Evolutionary conservation across 2,329 filamentous ascomycete genomes (phyloP), one percentile per base, ranked within the genome.

Genomic region (Colletotrichum sp.): DNA sequence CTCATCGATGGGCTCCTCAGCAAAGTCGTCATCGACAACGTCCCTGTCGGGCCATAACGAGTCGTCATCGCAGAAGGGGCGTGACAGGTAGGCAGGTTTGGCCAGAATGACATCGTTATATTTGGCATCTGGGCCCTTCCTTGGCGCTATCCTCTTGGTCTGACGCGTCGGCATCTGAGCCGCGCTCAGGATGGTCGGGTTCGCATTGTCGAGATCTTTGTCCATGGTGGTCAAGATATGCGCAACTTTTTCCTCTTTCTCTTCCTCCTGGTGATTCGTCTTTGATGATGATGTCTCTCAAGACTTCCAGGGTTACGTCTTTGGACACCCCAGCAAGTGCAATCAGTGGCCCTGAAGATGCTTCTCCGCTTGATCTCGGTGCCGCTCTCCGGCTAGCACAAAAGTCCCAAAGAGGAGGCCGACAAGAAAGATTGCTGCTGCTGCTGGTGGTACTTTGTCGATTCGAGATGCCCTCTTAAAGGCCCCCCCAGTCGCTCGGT

Each of bases 121-220:
- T 77, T 85, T 87, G 26, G 86, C 86, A 74, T 89, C 88, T 13
- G 87, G 85, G 2, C 86, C 87, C 43, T 81, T 85, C 77, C 87
- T 89, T 59, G 87, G 86, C 75, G 86, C 84, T 36, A 84, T 84
- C 78, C 87, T 87, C 79, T 86, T 87, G 80, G 90, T 87, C 80
- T 90, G 88, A 79, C 96, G 93, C 34, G 95, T 97, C 60, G 97
- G 96, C 67, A 99, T 92, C 86, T 99, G 95, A 59, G 95, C 95
- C 68, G 93, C 91, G 85, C 93, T 98, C 81, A 99, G 88, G 83
- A 99, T 96, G 78, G 95, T 98, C 71, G 97, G 97, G 87, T 99
- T 99, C 78, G 95, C 95, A 85, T 98, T 98, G 79, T 93, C 91
- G 63, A 89, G 83, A 55, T 86, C 85, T 77, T 84, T 83, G 71